Base-by-base conservation (phyloP, 192 early-diverging fungal species). In the Kappamyces sp. region DNA sequence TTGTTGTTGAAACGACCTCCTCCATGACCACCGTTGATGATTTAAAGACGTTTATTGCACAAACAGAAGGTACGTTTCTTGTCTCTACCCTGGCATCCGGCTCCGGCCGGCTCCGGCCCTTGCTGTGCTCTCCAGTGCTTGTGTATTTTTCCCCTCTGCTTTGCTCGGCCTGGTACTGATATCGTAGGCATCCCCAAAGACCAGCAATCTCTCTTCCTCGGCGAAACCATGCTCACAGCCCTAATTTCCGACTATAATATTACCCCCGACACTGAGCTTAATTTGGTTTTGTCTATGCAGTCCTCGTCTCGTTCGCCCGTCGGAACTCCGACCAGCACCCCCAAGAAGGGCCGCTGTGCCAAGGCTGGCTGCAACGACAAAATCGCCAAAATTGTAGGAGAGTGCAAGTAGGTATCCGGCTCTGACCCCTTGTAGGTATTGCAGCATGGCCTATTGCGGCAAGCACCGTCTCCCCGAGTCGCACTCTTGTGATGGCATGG, bases 31-130 rank as follows among this genome's bases (percentile, higher is more conserved):
- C 74, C 51, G 88, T 91, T 59, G 88, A 91, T 45, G 83, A 86
- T 60, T 86, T 91, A 67, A 91, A 91, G 82, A 47, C 65, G 45
- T 88, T 87, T 80, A 91, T 91, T 51, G 86, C 88, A 72, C 84
- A 91, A 57, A 90, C 88, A 78, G 89, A 91, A 71, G 88, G 88
- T 33, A 89, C 22, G 22, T 22, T 89, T 43, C 88, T 85, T 14
- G 85, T 22, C 22, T 22, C 22, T 22, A 22, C 22, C 22, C 22
- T 22, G 22, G 22, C 22, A 22, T 22, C 22, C 22, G 22, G 22
- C 22, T 22, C 65, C 83, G 87, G 22, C 22, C 22, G 22, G 22
- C 22, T 22, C 65, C 83, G 87, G 22, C 22, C 22, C 22, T 22
- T 22, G 22, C 22, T 22, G 22, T 22, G 22, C 22, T 22, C 22